Percentiles rank a stretch among this genome's conserved stretches.
Evolutionary conservation across 371 early-diverging fungal species (phyloP).

Genomic region (Rhizopus arrhizus): DNA sequence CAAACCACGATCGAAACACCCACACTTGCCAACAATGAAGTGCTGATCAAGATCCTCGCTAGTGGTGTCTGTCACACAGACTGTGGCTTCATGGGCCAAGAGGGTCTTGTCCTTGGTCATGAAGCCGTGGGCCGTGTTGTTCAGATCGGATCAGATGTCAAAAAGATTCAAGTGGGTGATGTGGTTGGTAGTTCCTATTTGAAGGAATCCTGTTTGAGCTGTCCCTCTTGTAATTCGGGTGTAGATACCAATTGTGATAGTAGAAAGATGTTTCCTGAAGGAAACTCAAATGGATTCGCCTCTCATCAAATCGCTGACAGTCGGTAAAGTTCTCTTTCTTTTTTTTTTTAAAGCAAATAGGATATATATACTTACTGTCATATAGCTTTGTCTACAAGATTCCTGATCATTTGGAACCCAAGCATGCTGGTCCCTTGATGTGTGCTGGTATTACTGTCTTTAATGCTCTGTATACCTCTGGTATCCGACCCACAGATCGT

Average conservation of each 20-base stretch:
- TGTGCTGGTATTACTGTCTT: constrained; percentile 73
- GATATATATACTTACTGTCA: background rate
- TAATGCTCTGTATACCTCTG: constrained; percentile 52
- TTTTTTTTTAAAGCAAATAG: constrained; percentile 2
- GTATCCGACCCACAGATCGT: constrained; percentile 49
- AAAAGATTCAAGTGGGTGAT: constrained; percentile 51
- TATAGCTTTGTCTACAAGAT: constrained; percentile 53
- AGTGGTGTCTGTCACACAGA: constrained; percentile 64
- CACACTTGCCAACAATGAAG: constrained; percentile 21
- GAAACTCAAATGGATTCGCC: constrained; percentile 50
- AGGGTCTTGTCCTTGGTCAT: constrained; percentile 47
- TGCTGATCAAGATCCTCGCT: constrained; percentile 49
- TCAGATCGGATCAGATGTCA: constrained; percentile 44
- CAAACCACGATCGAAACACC: constrained; percentile 21
- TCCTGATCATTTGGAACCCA: constrained; percentile 52
- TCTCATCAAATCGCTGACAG: constrained; percentile 49
- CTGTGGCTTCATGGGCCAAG: constrained; percentile 30
- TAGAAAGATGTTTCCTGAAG: constrained; percentile 53
- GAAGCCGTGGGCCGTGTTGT: constrained; percentile 54
- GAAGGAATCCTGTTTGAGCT: constrained; percentile 47
- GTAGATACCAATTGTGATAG: constrained; percentile 49
- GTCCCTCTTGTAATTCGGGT: constrained; percentile 46
- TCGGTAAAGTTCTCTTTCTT: constrained; percentile 19
- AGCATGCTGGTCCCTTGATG: constrained; percentile 61
- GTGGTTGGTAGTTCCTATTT: constrained; percentile 54